A percentile compares a stretch with the other conserved stretches of the same genome.
phyloP scores from a whole-genome alignment of 78 protist species.

The Guillardia theta region DNA sequence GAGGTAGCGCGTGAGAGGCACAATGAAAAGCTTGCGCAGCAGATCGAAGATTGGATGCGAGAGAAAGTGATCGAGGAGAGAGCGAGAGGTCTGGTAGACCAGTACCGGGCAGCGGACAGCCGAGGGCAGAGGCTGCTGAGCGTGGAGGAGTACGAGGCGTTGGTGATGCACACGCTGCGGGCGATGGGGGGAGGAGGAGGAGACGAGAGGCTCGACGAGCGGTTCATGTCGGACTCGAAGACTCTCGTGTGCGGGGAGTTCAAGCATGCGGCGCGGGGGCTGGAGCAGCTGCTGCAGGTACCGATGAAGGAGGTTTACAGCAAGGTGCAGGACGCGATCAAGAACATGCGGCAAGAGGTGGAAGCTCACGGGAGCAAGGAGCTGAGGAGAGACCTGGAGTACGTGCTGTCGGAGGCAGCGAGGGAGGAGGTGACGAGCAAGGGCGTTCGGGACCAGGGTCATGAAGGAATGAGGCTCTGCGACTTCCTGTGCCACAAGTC shows the following conservation, averaged over 20 bases:
- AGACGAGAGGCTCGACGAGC: not conserved
- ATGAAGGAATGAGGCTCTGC: not conserved
- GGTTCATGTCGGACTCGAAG: not conserved
- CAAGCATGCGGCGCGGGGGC: not conserved
- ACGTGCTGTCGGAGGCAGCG: not conserved
- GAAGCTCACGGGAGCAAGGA: not conserved
- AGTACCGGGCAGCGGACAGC: too few species aligned
- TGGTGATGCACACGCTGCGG: not conserved
- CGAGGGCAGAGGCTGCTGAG: not conserved
- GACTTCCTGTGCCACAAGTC: not conserved
- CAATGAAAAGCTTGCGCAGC: not conserved
- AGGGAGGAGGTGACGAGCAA: constrained; percentile 6
- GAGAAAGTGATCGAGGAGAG: not conserved
- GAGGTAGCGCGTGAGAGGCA: not conserved
- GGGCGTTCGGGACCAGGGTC: constrained; percentile 18
- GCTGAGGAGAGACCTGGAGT: not conserved
- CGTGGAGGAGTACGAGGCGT: not conserved
- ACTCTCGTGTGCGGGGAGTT: not conserved
- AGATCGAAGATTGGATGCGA: not conserved
- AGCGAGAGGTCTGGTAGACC: too few species aligned
- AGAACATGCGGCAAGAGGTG: not conserved
- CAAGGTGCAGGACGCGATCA: not conserved
- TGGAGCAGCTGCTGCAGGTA: not conserved
- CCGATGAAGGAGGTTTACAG: not conserved
- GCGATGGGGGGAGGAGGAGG: not conserved